Evolutionary conservation across 192 early-diverging fungal genomes (phyloP), one percentile per base, ranked within the genome.

Genomic region (Coemansia sp.): DNA sequence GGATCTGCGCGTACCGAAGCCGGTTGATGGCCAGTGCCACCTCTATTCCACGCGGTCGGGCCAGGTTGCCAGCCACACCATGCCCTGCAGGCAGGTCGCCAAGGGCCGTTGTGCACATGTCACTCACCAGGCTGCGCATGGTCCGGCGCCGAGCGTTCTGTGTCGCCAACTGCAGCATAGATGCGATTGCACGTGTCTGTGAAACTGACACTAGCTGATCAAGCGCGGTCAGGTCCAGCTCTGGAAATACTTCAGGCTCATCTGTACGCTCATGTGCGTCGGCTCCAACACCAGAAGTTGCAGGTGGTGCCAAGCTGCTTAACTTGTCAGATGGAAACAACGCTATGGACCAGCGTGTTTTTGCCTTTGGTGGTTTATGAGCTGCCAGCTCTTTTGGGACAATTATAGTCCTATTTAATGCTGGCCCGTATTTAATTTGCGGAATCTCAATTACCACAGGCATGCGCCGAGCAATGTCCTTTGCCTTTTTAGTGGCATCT

Each of bases 141-240:
- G 58, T 68, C 52, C 55, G 53, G 38, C 43, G 51, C 4, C 55
- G 62, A 6, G 35, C 10, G n/a, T 35, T 45, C 22, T 39, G 62
- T 15, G 59, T 12, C n/a, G 68, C 48, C 12, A 17, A 6, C 9
- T 66, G 64, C 4, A 86, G 57, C 32, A 75, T 65, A 12, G 48
- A 59, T 2, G 85, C 72, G 57, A 87, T 84, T 47, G 61, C 58
- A 17, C 84, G 78, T 41, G 84, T 79, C 58, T 87, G 85, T 10
- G 85, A 84, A 4, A 41, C 23, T 7, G 82, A 76, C 2, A 68
- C 80, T 3, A 87, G 76, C 58, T 87, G 85, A 59, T 85, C 83
- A 17, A 87, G 67, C 10, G 76, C 82, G 2, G 83, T 73, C n/a
- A 87, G 50, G 51, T 84, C 76, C 41, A 85, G 67, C 25, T 67